Evolutionary conservation across 2,329 filamentous ascomycete genomes (phyloP).

Genomic region (Ceratocystis variospora): DNA sequence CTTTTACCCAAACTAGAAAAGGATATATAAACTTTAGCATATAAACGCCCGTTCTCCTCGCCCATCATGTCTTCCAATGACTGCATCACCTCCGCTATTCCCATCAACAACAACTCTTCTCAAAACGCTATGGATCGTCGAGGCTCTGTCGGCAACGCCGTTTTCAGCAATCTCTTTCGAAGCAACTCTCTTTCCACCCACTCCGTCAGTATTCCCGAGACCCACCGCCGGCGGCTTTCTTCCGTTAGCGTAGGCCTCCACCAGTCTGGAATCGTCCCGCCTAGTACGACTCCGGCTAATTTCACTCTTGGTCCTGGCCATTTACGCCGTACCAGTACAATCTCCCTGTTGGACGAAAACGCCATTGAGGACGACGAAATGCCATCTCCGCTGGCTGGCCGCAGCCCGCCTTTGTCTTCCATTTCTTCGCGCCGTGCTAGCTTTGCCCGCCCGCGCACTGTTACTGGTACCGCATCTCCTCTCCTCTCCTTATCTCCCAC

Average conservation of each 20-base stretch:
- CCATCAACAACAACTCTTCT: constrained; percentile 25
- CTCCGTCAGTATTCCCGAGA: constrained; percentile 35
- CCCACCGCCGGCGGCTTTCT: constrained; percentile 49
- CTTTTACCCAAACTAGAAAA: no score
- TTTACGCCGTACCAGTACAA: constrained; percentile 53
- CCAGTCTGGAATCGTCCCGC: constrained; percentile 24
- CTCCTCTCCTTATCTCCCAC: not conserved
- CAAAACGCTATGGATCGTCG: constrained; percentile 33
- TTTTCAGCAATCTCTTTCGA: constrained; percentile 46
- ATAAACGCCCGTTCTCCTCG: not conserved
- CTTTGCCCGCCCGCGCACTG: constrained; percentile 15
- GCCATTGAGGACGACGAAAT: constrained; percentile 57
- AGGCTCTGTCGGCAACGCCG: constrained; percentile 43
- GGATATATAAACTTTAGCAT: no score
- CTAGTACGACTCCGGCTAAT: constrained; percentile 34
- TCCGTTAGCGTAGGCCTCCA: constrained; percentile 10
- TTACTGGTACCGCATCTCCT: constrained; percentile 17
- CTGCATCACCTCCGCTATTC: constrained; percentile 12
- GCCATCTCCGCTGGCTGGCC: constrained; percentile 24
- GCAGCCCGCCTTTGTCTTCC: constrained; percentile 9
- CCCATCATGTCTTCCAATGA: constrained; percentile 13
- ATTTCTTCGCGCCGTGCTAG: constrained; percentile 16
- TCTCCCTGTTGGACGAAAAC: constrained; percentile 54
- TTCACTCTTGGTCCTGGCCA: constrained; percentile 22
- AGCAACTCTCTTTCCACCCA: constrained; percentile 38